Conservation (phyloP, 2,329 filamentous ascomycete species). For the Apiospora arundinis region DNA sequence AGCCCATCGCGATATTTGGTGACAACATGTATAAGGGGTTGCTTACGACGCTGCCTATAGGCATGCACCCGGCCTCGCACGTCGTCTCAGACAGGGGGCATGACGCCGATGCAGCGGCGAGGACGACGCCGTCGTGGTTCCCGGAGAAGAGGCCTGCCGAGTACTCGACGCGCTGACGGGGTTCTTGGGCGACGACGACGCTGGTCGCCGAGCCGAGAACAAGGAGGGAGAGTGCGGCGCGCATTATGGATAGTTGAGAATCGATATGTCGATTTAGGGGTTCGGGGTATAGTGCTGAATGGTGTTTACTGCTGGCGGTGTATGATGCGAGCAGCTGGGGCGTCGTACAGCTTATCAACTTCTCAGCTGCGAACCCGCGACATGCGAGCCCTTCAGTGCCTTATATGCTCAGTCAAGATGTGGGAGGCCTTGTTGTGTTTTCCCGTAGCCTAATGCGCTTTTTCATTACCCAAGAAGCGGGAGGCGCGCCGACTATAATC, state of each 20-base stretch:
- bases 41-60: conserved; percentile 16
- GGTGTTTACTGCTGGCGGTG: background rate
- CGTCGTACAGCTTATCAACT: background rate
- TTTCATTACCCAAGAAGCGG: background rate
- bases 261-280: background rate
- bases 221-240: background rate
- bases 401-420: background rate
- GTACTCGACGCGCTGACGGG: conserved; percentile 5
- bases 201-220: background rate
- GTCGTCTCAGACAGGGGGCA: background rate
- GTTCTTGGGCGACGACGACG: background rate
- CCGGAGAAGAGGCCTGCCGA: background rate
- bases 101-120: background rate
- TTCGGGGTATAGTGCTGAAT: background rate
- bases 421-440: background rate
- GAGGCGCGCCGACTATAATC: background rate
- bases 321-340: background rate
- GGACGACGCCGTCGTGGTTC: background rate
- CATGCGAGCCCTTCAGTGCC: background rate
- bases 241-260: background rate
- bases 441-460: background rate
- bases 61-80: conserved; percentile 35
- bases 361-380: background rate
- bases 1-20: background rate
- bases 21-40: background rate